phyloP scores from a whole-genome alignment of 805 yeast species.

The Yarrowia sp. region DNA sequence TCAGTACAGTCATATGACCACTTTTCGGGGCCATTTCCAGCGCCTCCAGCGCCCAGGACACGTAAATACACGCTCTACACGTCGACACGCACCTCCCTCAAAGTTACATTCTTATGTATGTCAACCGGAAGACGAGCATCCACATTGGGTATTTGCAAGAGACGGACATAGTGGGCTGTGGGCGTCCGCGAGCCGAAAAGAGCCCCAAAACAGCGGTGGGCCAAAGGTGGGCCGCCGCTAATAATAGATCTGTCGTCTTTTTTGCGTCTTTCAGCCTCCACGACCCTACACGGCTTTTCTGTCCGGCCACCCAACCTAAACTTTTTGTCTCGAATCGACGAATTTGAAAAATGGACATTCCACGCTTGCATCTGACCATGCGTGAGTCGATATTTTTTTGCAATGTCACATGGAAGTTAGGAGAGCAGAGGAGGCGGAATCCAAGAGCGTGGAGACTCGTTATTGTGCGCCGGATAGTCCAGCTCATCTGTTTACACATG shows the following conservation, averaged over 20 bases:
- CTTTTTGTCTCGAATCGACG: not conserved
- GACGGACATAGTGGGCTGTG: too few species aligned
- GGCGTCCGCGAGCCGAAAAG: too few species aligned
- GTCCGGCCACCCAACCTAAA: not conserved
- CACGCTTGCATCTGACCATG: not conserved
- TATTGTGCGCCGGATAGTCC: too few species aligned
- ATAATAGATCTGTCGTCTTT: too few species aligned
- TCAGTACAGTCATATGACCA: not conserved
- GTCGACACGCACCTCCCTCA: constrained; percentile 35
- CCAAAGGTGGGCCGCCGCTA: not conserved
- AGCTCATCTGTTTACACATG: not conserved
- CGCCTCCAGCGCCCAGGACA: not conserved
- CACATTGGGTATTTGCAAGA: too few species aligned
- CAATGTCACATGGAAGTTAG: not conserved
- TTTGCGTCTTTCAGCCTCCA: too few species aligned
- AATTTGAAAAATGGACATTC: constrained; percentile 6
- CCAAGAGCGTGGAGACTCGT: too few species aligned
- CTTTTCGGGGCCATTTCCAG: not conserved
- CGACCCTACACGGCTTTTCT: too few species aligned
- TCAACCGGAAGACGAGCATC: not conserved
- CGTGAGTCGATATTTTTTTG: not conserved
- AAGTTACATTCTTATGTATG: constrained; percentile 32
- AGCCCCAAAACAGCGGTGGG: too few species aligned
- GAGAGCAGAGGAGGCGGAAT: too few species aligned
- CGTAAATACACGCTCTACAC: constrained; percentile 14